Evolutionary conservation across 176 grass and related monocot genomes (phyloP).

Genomic region (Zea luxurians): DNA sequence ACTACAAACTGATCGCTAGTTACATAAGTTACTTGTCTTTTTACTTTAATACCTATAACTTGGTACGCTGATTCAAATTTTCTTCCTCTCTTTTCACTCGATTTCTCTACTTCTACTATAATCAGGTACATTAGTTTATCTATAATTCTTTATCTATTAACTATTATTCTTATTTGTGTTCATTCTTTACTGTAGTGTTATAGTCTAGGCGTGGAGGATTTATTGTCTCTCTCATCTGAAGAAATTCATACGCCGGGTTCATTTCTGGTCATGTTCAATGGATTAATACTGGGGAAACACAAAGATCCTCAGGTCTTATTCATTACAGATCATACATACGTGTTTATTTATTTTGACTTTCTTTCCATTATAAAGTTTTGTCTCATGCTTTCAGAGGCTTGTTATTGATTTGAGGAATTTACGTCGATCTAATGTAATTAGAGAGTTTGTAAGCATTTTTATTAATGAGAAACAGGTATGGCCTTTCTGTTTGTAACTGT

Average conservation of each 20-base stretch:
- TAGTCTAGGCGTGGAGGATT: conserved; percentile 85
- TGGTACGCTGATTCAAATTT: background rate
- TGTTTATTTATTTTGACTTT: too few relatives aligned
- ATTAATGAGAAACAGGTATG: conserved; percentile 91
- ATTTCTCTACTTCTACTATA: too few relatives aligned
- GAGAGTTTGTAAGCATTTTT: conserved; percentile 97
- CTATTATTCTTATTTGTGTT: conserved; percentile 17
- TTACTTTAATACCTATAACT: background rate
- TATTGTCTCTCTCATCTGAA: conserved; percentile 69
- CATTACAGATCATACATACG: background rate
- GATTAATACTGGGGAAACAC: conserved; percentile 93
- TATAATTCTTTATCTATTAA: conserved; percentile 4
- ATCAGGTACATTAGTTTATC: background rate
- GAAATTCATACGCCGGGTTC: conserved; percentile 84
- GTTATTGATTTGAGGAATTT: conserved; percentile 20
- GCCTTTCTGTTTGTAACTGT: conserved; percentile 31
- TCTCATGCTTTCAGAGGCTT: too few relatives aligned
- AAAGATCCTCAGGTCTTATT: conserved; percentile 67
- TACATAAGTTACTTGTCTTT: background rate
- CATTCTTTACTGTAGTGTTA: conserved; percentile 58
- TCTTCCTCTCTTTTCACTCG: background rate
- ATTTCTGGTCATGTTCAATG: conserved; percentile 97
- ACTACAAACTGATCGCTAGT: background rate
- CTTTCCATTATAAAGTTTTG: too few relatives aligned
- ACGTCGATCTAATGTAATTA: conserved; percentile 69